A percentile compares a stretch with the other conserved stretches of the same genome.
These are phyloP conservation scores for Mycena alexandri DNA, from an alignment of 768 basidiomycete species.

Conservation along the genomic window DNA sequence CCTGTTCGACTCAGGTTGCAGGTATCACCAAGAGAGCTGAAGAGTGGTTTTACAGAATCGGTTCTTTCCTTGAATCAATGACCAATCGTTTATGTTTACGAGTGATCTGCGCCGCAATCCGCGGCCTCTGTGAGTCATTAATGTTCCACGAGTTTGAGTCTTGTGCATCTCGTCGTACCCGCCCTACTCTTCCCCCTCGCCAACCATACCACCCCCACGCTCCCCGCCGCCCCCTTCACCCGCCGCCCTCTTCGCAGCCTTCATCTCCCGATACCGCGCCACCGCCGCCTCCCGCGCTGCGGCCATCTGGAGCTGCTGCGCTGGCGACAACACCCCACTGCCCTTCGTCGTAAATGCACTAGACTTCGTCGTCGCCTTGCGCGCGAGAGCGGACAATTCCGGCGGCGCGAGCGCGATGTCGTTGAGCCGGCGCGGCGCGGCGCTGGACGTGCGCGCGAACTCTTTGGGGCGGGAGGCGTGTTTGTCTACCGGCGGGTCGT, in stretches of 20 bases:
- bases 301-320: conserved; percentile 83
- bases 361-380: conserved; percentile 49
- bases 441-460: conserved; percentile 41
- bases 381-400: conserved; percentile 66
- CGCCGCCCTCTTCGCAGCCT: conserved; percentile 57
- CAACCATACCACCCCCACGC: conserved; percentile 15
- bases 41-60: too few species aligned
- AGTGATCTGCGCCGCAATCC: too few species aligned
- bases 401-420: conserved; percentile 81
- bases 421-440: conserved; percentile 73
- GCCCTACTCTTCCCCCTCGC: conserved; percentile 12
- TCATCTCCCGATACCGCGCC: conserved; percentile 67
- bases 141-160: too few species aligned
- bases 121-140: too few species aligned
- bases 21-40: too few species aligned
- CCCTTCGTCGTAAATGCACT: conserved; percentile 42
- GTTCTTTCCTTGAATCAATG: too few species aligned
- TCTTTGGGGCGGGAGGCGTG: conserved; percentile 41
- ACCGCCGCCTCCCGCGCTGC: conserved; percentile 80
- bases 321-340: conserved; percentile 69
- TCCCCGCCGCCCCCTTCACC: neutral
- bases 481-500: conserved; percentile 32
- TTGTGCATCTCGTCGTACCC: too few species aligned
- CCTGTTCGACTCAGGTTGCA: too few species aligned
- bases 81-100: too few species aligned